Base-by-base conservation (phyloP, 805 yeast species). In the Cephaloascus albidus region DNA sequence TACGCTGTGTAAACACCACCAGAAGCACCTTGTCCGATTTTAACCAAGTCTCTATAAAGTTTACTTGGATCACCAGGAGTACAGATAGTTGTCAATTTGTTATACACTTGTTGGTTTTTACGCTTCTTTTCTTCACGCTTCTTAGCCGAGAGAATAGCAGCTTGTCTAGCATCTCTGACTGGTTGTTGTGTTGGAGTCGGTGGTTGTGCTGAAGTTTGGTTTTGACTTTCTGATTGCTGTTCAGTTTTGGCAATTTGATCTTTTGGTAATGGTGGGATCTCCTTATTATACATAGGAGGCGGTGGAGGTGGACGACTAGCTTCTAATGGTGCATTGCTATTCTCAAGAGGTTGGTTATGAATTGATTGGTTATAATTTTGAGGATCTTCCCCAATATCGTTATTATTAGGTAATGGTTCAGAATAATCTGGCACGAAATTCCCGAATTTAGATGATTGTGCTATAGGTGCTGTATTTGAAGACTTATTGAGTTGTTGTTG, bases 11-110 rank as follows among this genome's bases (percentile, higher is more conserved):
- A 93, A 23, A 93, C 99, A 32, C 95, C 95, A 40, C 98, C 99
- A 14, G 94, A 82, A 0, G 98, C 98, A 53, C 99, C 98, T 63
- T 93, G 98, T 1, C 99, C 99, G 46, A 93, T 82, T 58, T 90
- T 89, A 31, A 75, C 71, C 45, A 90, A 68, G 52, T 78, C 80
- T 35, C 69, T 65, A 58, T 85, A 93, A 37, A 74, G 55, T 39
- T 66, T 67, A 26, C 78, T 74, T 10, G 98, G 98, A 60, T 93
- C 94, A 5, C 89, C 93, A 26, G 76, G 78, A 2, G 87, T 72
- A 52, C 96, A 90, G 36, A 89, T 89, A 32, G 78, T 76, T 40
- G 74, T 69, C 37, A 93, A 66, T 50, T 78, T 83, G 36, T 76
- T 74, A 47, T 85, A 72, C 14, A 85, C 79, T 51, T 84, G 85